Base-by-base conservation (phyloP, 495 filamentous ascomycete genomes). In the Penicillium roqueforti region DNA sequence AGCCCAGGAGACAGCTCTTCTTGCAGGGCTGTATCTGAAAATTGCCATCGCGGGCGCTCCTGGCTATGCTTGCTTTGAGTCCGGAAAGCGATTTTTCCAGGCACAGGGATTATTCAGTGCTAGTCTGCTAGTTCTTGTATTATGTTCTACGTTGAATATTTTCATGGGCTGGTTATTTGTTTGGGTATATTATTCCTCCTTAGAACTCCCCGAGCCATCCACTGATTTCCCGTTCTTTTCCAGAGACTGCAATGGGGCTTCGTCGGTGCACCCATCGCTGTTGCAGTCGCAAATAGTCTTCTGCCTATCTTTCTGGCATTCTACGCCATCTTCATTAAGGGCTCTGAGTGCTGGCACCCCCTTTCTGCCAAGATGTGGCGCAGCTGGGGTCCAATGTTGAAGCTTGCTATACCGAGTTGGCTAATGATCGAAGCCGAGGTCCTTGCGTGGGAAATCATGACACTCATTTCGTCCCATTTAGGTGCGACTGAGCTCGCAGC, bases 21-120 rank as follows among this genome's bases (percentile, higher is more conserved):
- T 87, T 20, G 86, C 87, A 0, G 86, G 85, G 0, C 69, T 80
- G 11, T 89, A 89, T 66, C 73, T 90, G 5, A 80, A 83, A 19
- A 73, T 89, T 45, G 65, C 87, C 3, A 76, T 85, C 29, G 42
- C 78, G 1, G 87, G 87, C 13, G 83, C 84, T 18, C 87, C 87
- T 7, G 87, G 84, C 0, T 87, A 85, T 61, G 83, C 83, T 0
- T 72, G 71, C 3, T 88, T 90, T 61, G 87, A 90, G 60, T 77
- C 76, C 50, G 83, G 82, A 9, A 90, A 90, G 63, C 76, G 87
- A 26, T 89, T 85, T 59, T 71, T 87, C 14, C 86, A 89, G 66
- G 83, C 87, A 1, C 87, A 89, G 57, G 87, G 87, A 3, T 59
- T 86, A 3, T 90, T 90, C 59, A 68, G 75, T 25, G 86, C 85